These are phyloP conservation scores for Gossypium thurberi DNA, from an alignment of 345 rosid species.

Conservation along the genomic window DNA sequence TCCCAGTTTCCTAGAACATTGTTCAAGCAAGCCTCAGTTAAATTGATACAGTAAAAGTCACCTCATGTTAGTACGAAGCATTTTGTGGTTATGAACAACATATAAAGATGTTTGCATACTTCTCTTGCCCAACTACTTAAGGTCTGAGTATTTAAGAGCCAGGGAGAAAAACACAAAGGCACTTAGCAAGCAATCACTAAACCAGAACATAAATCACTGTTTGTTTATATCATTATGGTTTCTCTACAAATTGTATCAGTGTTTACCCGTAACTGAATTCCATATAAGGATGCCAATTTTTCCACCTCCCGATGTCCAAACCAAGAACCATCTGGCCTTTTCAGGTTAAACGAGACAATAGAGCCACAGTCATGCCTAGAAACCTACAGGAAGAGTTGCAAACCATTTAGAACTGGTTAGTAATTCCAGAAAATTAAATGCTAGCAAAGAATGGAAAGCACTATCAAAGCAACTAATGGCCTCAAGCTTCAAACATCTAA, in stretches of 20 bases:
- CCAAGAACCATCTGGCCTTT: conserved; percentile 92
- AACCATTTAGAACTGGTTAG: neutral
- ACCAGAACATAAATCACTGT: neutral
- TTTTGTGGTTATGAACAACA: neutral
- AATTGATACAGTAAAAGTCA: neutral
- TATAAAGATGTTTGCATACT: neutral
- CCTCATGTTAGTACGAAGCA: neutral
- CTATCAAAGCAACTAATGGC: neutral
- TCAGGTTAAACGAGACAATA: conserved; percentile 71
- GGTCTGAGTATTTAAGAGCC: neutral
- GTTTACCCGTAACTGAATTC: conserved; percentile 91
- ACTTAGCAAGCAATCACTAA: neutral
- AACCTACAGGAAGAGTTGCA: conserved; percentile 3
- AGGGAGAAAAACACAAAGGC: neutral
- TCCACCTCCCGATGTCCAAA: conserved; percentile 92
- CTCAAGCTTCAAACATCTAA: neutral
- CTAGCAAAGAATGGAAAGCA: neutral
- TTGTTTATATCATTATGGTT: neutral
- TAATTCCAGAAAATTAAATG: neutral
- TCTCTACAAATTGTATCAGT: conserved; percentile 13
- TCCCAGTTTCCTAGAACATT: neutral
- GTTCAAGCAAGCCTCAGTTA: neutral
- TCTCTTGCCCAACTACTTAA: neutral
- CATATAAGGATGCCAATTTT: conserved; percentile 85
- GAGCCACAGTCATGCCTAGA: conserved; percentile 48